phyloP scores from a whole-genome alignment of 345 rosid genomes.

The Bruguiera parviflora region DNA sequence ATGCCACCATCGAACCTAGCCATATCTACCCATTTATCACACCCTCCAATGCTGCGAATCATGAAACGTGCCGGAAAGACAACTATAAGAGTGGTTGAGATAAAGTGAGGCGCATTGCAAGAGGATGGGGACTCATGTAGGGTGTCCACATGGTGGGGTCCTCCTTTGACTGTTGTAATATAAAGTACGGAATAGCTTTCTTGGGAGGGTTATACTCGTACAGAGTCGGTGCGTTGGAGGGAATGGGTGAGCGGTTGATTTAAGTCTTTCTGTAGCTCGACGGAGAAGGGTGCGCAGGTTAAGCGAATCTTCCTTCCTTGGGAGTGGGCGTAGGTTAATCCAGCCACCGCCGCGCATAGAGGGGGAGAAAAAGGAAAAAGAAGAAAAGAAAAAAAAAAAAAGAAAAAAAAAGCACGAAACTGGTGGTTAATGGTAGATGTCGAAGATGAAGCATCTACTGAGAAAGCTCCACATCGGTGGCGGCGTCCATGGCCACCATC shows the following conservation, averaged over 20 bases:
- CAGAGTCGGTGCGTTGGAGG: constrained; percentile 18
- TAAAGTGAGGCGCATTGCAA: constrained; percentile 3
- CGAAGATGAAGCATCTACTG: constrained; percentile 90
- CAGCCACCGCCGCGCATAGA: background rate
- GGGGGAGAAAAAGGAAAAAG: too few relatives aligned
- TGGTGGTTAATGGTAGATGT: constrained; percentile 77
- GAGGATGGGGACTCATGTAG: background rate
- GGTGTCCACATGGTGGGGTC: background rate
- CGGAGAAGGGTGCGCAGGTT: constrained; percentile 65
- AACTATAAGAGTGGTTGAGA: background rate
- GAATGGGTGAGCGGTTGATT: constrained; percentile 46
- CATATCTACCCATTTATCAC: too few relatives aligned
- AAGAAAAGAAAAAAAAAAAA: background rate
- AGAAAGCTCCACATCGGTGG: constrained; percentile 92
- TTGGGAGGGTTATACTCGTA: background rate
- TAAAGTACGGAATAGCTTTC: background rate
- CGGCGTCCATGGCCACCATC: constrained; percentile 54
- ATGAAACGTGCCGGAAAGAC: too few relatives aligned
- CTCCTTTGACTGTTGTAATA: constrained; percentile 1
- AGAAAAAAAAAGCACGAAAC: background rate
- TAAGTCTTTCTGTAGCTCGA: constrained; percentile 49
- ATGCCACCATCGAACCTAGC: too few relatives aligned
- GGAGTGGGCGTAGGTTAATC: constrained; percentile 52
- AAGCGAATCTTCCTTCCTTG: constrained; percentile 50
- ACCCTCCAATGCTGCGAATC: too few relatives aligned